phyloP scores from a whole-genome alignment of 441 rosid genomes.

The Corymbia citriodora region DNA sequence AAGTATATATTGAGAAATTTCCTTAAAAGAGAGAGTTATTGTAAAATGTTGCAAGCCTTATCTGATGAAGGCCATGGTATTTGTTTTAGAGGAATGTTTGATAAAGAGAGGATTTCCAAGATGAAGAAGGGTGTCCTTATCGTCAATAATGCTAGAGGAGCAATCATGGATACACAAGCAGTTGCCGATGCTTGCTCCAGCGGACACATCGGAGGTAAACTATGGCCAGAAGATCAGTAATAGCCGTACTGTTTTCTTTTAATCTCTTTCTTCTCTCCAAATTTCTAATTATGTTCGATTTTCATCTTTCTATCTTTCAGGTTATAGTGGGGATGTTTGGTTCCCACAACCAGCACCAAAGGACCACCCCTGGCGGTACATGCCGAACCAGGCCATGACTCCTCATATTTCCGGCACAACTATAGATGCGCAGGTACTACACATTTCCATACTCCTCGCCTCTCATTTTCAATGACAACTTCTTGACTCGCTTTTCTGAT shows the following conservation, averaged over 20 bases:
- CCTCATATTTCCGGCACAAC: constrained; percentile 97
- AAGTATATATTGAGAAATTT: background rate
- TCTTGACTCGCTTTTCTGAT: background rate
- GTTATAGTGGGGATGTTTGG: constrained; percentile 98
- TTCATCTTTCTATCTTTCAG: constrained; percentile 12
- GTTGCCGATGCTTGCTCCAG: constrained; percentile 77
- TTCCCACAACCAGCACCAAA: constrained; percentile 94
- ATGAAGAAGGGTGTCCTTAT: constrained; percentile 87
- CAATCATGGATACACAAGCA: constrained; percentile 91
- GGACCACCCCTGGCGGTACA: constrained; percentile 97
- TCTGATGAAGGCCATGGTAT: background rate
- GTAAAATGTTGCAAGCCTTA: background rate
- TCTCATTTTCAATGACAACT: background rate
- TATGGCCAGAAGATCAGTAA: background rate
- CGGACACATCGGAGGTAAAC: constrained; percentile 79
- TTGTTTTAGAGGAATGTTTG: constrained; percentile 58
- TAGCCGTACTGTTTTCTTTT: background rate
- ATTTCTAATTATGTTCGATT: background rate
- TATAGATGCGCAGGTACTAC: constrained; percentile 78
- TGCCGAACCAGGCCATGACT: constrained; percentile 99
- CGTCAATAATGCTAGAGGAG: constrained; percentile 96
- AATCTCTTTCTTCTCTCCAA: background rate
- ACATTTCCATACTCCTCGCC: background rate
- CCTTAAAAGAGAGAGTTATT: background rate
- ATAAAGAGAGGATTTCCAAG: constrained; percentile 73